Evolutionary conservation across 1,284 basidiomycete genomes (phyloP), one percentile per base, ranked within the genome.

Genomic region (Salmacisia buchloeana): DNA sequence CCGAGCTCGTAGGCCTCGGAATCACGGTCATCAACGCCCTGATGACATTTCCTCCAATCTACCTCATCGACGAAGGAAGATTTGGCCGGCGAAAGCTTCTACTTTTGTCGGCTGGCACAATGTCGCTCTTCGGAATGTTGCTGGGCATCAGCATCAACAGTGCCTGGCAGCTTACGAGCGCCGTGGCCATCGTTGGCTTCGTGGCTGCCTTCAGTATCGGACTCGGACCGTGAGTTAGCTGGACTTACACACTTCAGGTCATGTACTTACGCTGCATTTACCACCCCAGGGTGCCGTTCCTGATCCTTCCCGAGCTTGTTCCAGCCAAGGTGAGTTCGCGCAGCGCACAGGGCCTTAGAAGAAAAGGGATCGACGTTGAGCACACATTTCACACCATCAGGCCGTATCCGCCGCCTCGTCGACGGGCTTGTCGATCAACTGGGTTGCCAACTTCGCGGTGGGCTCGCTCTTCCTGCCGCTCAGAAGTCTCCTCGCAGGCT

Each of bases 251-350:
- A n/a, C n/a, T n/a, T n/a, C n/a, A n/a, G n/a, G n/a, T 9, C 36
- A 38, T 38, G 36, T 10, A 18, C 10, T 38, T 38, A 18, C 10
- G 9, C 36, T 38, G 36, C 9, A 38, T 31, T 38, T 10, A 6
- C 34, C 15, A 13, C 15, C 18, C 15, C 56, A 58, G 56, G 27
- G 66, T 96, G 36, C 93, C 93, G 0, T 96, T 93, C 77, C 87
- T 97, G 45, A 88, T 96, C 80, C 87, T 94, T 34, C 87, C 91
- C n/a, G 93, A 97, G 76, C 85, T 96, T 27, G 88, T 92, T 0
- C 93, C 93, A 3, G 39, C 67, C 0, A 62, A 61, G 49, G 70
- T 66, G 57, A 63, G 68, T 63, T 13, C 12, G 25, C 3, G 36
- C 9, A 38, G 10, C 10, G 36, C 9, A 38, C 36, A 38, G 36